A percentile compares a stretch with the other conserved stretches of the same genome.
Evolutionary conservation across 345 rosid genomes (phyloP).

Genomic region (Salix suchowensis): DNA sequence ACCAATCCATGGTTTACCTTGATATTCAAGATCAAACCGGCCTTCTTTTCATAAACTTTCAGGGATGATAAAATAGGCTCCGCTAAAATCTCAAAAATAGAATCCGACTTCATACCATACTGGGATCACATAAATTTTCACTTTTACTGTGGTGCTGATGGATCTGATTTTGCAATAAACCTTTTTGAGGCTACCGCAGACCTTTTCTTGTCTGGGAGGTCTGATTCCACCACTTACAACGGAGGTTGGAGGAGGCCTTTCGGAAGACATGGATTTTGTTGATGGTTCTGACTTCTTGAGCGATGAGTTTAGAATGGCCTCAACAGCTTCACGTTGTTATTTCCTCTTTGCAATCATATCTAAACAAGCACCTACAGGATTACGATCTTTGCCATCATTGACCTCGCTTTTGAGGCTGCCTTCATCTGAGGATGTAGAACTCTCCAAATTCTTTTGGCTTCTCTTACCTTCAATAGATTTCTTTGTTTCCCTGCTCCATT

Average conservation of each 20-base stretch:
- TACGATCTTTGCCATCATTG: constrained; percentile 27
- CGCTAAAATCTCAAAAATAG: neutral
- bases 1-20: neutral
- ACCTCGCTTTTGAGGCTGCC: constrained; percentile 26
- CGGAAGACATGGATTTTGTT: constrained; percentile 32
- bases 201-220: constrained; percentile 66
- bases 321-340: constrained; percentile 80
- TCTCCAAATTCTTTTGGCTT: constrained; percentile 29
- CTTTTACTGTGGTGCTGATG: neutral
- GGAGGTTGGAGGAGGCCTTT: constrained; percentile 56
- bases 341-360: constrained; percentile 59
- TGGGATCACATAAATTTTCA: neutral
- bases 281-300: constrained; percentile 50
- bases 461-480: constrained; percentile 30
- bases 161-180: neutral
- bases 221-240: constrained; percentile 33
- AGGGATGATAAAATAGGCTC: neutral
- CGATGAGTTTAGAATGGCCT: constrained; percentile 74
- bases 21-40: neutral
- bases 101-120: neutral
- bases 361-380: constrained; percentile 30
- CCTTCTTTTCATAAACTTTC: neutral
- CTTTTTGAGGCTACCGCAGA: neutral
- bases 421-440: constrained; percentile 24
- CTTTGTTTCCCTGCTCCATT: constrained; percentile 29